Conservation (phyloP, 2,329 filamentous ascomycete species). For the Colletotrichum zoysiae region DNA sequence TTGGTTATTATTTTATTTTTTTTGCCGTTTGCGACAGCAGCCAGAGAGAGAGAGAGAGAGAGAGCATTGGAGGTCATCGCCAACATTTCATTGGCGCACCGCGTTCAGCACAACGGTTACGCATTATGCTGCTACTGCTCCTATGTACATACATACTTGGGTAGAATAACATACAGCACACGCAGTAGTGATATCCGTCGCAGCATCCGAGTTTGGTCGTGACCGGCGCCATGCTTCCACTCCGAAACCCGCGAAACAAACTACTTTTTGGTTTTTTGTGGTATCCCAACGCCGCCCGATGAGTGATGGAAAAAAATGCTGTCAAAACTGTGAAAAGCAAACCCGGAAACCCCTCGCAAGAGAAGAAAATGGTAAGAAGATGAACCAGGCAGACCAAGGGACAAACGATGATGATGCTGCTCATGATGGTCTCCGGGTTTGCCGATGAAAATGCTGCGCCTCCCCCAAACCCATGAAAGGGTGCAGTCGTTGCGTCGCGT, state of each 20-base stretch:
- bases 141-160: neutral
- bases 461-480: neutral
- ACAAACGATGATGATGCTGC: constrained; percentile 17
- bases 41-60: too few relatives aligned
- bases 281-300: constrained; percentile 39
- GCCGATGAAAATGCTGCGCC: constrained; percentile 12
- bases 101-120: constrained; percentile 22
- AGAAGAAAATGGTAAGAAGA: neutral
- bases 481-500: neutral
- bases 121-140: constrained; percentile 23
- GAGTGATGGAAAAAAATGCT: constrained; percentile 9
- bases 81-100: neutral
- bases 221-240: constrained; percentile 16
- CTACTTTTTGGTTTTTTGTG: constrained; percentile 30
- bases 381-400: too few relatives aligned
- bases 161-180: too few relatives aligned
- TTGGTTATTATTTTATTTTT: too few relatives aligned
- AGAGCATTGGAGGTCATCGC: neutral
- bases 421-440: constrained; percentile 18
- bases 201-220: constrained; percentile 27
- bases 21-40: neutral
- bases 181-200: too few relatives aligned
- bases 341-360: neutral
- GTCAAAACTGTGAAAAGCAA: neutral
- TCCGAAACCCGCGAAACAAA: constrained; percentile 17